A percentile compares a stretch with the other conserved stretches of the same genome.
phyloP scores from a whole-genome alignment of 176 grass and related monocot genomes.

The Raddia guianensis region DNA sequence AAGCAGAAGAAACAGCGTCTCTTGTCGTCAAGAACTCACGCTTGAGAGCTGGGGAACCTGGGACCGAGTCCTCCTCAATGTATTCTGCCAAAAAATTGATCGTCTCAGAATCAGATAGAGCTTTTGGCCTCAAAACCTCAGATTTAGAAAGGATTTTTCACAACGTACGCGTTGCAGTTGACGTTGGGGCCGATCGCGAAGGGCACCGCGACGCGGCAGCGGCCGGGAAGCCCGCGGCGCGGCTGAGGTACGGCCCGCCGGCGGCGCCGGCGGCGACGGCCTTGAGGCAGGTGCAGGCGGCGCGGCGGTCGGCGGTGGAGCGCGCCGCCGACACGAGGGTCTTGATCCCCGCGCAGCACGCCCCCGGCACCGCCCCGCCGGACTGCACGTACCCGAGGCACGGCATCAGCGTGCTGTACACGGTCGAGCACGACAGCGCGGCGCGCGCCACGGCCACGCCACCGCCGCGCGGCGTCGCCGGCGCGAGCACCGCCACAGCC shows the following conservation, averaged over 20 bases:
- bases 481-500: not conserved
- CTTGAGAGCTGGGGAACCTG: not conserved
- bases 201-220: slow-evolving; percentile 47
- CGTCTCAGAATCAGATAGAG: too few relatives aligned
- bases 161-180: slow-evolving; percentile 51
- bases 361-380: slow-evolving; percentile 39
- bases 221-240: slow-evolving; percentile 51
- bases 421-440: slow-evolving; percentile 46
- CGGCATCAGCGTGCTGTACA: slow-evolving; percentile 59
- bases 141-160: too few relatives aligned
- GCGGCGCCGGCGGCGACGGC: slow-evolving; percentile 33
- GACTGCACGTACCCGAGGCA: slow-evolving; percentile 60
- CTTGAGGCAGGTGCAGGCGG: slow-evolving; percentile 60
- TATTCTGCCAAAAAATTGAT: slow-evolving; percentile 17
- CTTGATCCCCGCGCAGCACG: slow-evolving; percentile 57
- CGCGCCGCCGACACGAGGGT: slow-evolving; percentile 32
- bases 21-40: not conserved
- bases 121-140: too few relatives aligned
- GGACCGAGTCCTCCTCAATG: not conserved
- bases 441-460: not conserved
- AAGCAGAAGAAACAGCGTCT: not conserved
- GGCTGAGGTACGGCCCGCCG: slow-evolving; percentile 32
- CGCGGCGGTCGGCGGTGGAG: slow-evolving; percentile 42
- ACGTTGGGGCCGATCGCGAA: slow-evolving; percentile 54
- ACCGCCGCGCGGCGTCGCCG: not conserved